Percentiles rank a stretch among this genome's conserved stretches.
phyloP scores from a whole-genome alignment of 1,139 yeast genomes.

The Suhomyces yuchorum region DNA sequence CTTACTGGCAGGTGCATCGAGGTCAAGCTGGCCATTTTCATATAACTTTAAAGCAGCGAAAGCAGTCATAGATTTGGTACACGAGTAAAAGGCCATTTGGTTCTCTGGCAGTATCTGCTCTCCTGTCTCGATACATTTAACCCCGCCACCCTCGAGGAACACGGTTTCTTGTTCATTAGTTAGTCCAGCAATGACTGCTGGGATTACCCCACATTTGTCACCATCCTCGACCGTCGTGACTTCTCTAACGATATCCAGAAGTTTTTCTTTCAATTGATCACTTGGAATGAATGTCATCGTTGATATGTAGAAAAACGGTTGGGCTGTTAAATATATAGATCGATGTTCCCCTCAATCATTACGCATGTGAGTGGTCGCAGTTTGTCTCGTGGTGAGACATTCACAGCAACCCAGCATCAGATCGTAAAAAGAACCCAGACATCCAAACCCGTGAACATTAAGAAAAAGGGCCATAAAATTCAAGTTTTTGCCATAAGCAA shows the following conservation, averaged over 20 bases:
- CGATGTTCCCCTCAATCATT: not conserved
- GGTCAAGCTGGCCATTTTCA: constrained; percentile 44
- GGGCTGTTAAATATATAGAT: not conserved
- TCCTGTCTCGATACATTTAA: constrained; percentile 20
- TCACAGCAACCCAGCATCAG: too few species aligned
- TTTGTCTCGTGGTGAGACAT: not conserved
- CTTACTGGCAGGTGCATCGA: constrained; percentile 44
- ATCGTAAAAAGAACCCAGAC: too few species aligned
- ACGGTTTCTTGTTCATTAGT: constrained; percentile 27
- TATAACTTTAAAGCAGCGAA: constrained; percentile 48
- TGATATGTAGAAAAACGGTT: not conserved
- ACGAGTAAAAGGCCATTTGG: constrained; percentile 43
- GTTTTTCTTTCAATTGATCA: not conserved
- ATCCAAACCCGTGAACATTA: too few species aligned
- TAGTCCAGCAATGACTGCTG: constrained; percentile 34
- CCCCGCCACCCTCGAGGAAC: constrained; percentile 31
- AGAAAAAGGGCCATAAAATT: too few species aligned
- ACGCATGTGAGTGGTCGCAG: not conserved
- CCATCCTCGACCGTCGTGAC: constrained; percentile 8
- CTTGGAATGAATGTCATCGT: constrained; percentile 5
- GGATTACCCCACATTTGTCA: constrained; percentile 16
- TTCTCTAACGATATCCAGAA: constrained; percentile 6
- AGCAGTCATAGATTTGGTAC: constrained; percentile 52
- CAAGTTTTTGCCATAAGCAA: too few species aligned
- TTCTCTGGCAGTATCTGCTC: constrained; percentile 24